A percentile compares a stretch with the other conserved stretches of the same genome.
Conservation (phyloP, 345 rosid species). For the Combretum micranthum region DNA sequence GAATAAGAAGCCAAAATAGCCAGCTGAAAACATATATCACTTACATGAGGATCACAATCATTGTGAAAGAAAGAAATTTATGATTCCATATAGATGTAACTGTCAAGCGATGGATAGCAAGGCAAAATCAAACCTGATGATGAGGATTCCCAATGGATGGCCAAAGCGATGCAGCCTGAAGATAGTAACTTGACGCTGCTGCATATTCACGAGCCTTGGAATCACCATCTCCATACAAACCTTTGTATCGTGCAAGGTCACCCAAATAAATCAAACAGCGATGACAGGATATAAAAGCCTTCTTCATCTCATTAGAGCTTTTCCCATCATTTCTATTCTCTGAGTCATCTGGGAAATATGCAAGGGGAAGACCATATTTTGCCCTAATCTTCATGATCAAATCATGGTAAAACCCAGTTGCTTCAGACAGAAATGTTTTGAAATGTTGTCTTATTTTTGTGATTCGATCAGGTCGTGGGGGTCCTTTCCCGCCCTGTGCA, state of each 20-base stretch:
- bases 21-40: conserved; percentile 41
- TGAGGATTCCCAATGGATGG: conserved; percentile 1
- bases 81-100: too few relatives aligned
- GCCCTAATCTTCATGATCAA: conserved; percentile 70
- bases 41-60: conserved; percentile 14
- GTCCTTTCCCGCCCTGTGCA: conserved; percentile 48
- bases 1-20: conserved; percentile 93
- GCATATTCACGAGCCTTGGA: conserved; percentile 2
- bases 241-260: neutral
- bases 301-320: neutral
- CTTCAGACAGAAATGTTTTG: conserved; percentile 88
- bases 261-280: conserved; percentile 5
- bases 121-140: conserved; percentile 1
- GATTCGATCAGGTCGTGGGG: conserved; percentile 48
- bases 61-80: neutral
- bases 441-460: conserved; percentile 69
- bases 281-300: conserved; percentile 3
- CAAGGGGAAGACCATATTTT: conserved; percentile 92
- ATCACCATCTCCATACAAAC: conserved; percentile 1
- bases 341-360: conserved; percentile 70
- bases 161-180: conserved; percentile 2
- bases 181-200: conserved; percentile 2
- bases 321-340: conserved; percentile 8
- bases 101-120: neutral
- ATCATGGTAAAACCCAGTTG: conserved; percentile 94